Base-by-base conservation (phyloP, 768 basidiomycete species). In the Aureoboletus auriporus region DNA sequence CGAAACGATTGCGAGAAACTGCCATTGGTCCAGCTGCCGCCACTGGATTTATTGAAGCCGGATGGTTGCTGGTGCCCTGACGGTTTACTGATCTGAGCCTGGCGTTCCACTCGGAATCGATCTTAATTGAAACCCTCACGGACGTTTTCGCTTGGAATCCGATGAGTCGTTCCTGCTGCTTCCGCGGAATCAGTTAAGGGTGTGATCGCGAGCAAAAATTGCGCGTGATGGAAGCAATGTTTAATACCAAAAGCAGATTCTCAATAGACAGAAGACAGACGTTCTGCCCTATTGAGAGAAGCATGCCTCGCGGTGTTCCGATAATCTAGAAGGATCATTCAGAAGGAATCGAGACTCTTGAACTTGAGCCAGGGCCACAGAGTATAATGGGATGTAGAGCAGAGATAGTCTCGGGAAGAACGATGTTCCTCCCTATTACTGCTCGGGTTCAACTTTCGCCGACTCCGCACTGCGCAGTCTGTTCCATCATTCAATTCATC, bases 11-110 rank as follows among this genome's bases (percentile, higher is more conserved):
- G 39, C 14, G 39, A 16, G 16, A 54, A 47, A 45, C 33, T 43
- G 51, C 58, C 14, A 60, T 51, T 57, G 58, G 58, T 6, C 17
- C 33, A 23, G 20, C 4, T 23, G 20, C 20, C 20, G 20, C 20
- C 20, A 23, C 20, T 23, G 20, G 20, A 23, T 2, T 23, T 23
- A 23, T 23, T 23, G 20, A 23, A 23, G 20, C 20, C 20, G 20
- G 20, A 23, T 23, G 20, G 20, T 23, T 23, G 20, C 29, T 39
- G 37, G 48, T 17, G 27, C 34, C 31, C 20, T 23, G 9, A 10
- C 10, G 4, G 5, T 1, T 33, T 33, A 10, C 13, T 4, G 13
- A 10, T 4, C 31, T 13, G 31, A 13, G 9, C 31, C 31, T 13
- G 31, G 31, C 31, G 4, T 33, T 5, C 31, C 31, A 10, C 13